These are phyloP conservation scores for Aspergillus ochraceus DNA, from an alignment of 2,329 filamentous ascomycete species.

Conservation along the genomic window DNA sequence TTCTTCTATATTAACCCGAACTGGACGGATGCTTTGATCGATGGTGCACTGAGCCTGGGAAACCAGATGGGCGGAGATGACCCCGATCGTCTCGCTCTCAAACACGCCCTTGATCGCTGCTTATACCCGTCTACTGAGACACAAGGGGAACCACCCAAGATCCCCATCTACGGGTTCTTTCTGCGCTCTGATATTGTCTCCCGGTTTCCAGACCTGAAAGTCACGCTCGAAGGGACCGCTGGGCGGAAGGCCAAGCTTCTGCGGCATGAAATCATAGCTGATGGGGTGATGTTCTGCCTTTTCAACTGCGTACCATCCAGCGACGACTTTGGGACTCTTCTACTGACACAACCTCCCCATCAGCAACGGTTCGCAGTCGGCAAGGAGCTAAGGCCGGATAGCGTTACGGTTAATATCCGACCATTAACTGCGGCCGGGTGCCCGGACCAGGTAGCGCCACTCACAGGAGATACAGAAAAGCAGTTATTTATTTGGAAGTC, in stretches of 20 bases:
- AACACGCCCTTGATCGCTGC: slow-evolving; percentile 35
- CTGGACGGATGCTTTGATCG: slow-evolving; percentile 47
- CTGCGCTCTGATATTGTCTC: slow-evolving; percentile 40
- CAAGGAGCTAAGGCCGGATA: not conserved
- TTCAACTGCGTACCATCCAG: not conserved
- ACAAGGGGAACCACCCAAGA: slow-evolving; percentile 24
- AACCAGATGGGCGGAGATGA: slow-evolving; percentile 40
- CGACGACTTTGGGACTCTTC: not conserved
- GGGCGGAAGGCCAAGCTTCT: not conserved
- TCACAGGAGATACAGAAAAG: not conserved
- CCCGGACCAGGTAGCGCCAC: not conserved
- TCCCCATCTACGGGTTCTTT: slow-evolving; percentile 43
- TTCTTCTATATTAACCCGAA: slow-evolving; percentile 49
- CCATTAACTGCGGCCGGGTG: not conserved
- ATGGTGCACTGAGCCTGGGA: slow-evolving; percentile 45
- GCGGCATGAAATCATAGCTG: slow-evolving; percentile 32
- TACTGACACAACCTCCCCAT: not conserved
- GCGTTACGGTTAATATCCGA: not conserved
- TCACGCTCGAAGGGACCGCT: slow-evolving; percentile 10
- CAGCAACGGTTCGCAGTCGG: not conserved
- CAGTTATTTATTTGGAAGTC: not conserved
- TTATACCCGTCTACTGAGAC: slow-evolving; percentile 17
- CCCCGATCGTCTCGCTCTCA: slow-evolving; percentile 32
- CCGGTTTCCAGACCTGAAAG: slow-evolving; percentile 41
- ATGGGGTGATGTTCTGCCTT: slow-evolving; percentile 35